These are phyloP conservation scores for Fraxinus americana DNA, from an alignment of 257 asterid genomes.

Conservation along the genomic window DNA sequence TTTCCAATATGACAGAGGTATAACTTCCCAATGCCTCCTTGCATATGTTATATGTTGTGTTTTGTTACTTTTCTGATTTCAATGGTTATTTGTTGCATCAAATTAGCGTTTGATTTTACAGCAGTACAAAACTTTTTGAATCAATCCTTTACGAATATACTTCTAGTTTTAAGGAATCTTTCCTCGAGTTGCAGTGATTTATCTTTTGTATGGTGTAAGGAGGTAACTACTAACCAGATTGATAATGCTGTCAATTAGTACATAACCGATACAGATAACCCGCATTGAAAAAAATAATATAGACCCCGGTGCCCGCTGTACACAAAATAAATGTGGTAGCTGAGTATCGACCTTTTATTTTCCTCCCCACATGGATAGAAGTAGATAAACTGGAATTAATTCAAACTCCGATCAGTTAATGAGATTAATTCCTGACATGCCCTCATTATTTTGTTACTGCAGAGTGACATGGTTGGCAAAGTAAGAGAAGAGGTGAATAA, in stretches of 20 bases:
- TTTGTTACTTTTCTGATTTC: conserved; percentile 1
- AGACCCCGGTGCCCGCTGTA: no score
- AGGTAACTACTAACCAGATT: neutral
- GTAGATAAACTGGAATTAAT: no score
- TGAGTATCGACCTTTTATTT: no score
- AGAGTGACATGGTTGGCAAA: conserved; percentile 86
- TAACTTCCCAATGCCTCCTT: neutral
- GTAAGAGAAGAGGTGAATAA: conserved; percentile 74
- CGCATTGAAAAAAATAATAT: no score
- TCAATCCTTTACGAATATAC: neutral
- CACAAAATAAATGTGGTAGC: no score
- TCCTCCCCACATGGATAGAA: no score
- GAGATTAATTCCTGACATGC: conserved; percentile 22
- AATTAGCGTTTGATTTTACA: neutral
- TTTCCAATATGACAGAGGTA: conserved; percentile 95
- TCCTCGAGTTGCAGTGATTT: neutral
- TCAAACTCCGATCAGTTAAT: neutral
- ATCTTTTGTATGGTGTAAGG: neutral
- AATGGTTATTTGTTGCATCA: neutral
- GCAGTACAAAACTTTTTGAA: neutral
- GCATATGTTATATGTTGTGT: neutral
- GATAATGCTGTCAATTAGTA: neutral
- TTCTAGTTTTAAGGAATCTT: neutral
- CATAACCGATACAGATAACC: neutral
- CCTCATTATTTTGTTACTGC: conserved; percentile 30